phyloP scores from a whole-genome alignment of 2,329 filamentous ascomycete species.

The Hypoxylon sp. region DNA sequence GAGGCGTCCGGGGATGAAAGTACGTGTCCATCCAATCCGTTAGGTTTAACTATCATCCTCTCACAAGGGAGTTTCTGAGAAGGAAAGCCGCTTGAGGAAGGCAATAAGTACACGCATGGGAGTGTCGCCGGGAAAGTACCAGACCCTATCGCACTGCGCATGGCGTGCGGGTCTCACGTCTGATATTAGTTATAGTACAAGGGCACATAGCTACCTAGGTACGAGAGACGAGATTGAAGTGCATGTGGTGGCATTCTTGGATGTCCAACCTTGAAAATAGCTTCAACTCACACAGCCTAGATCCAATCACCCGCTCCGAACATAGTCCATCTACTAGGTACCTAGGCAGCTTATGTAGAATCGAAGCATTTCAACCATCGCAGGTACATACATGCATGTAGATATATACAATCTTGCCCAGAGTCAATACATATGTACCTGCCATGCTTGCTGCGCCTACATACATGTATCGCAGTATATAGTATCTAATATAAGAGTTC shows the following conservation, averaged over 20 bases:
- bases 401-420: conserved; percentile 37
- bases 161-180: conserved; percentile 35
- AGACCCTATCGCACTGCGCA: conserved; percentile 41
- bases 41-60: conserved; percentile 32
- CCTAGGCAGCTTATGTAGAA: conserved; percentile 34
- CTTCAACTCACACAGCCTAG: conserved; percentile 34
- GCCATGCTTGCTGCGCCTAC: conserved; percentile 27
- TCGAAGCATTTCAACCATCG: conserved; percentile 42
- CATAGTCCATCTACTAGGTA: conserved; percentile 30
- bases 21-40: conserved; percentile 12
- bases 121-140: conserved; percentile 36
- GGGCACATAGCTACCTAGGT: conserved; percentile 18
- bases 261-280: too few relatives aligned
- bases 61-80: conserved; percentile 16
- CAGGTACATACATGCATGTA: too few relatives aligned
- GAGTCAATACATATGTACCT: conserved; percentile 34
- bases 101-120: conserved; percentile 32
- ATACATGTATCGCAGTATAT: neutral
- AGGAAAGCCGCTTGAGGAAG: conserved; percentile 30
- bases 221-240: conserved; percentile 31
- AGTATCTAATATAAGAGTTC: conserved; percentile 4
- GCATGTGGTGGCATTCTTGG: too few relatives aligned
- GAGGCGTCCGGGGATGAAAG: conserved; percentile 8
- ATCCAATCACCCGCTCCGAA: conserved; percentile 44
- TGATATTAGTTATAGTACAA: conserved; percentile 34